Evolutionary conservation across 768 basidiomycete genomes (phyloP), one percentile per base, ranked within the genome.

Genomic region (Floccularia luteovirens): DNA sequence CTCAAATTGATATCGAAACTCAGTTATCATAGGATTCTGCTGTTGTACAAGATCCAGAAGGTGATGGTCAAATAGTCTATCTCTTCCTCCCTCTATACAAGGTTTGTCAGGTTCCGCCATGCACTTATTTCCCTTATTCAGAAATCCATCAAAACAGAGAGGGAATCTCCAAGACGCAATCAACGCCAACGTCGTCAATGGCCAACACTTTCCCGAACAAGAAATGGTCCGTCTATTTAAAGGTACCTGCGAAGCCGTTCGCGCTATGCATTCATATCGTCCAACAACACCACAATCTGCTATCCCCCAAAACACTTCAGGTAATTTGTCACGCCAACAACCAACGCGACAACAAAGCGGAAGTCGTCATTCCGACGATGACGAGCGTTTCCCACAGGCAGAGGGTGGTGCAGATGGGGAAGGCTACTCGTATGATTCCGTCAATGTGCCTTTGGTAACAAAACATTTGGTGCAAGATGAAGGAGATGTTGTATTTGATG

Each of bases 151-250:
- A 25, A 8, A 36, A 12, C 48, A 90, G 88, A 74, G 83, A 39
- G 94, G 90, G 21, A 98, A 97, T 53, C 72, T 99, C 5, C 96
- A 98, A 74, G 92, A 98, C 54, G 79, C 79, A 22, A 97, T 99
- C 46, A 90, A 90, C 52, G 70, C 79, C 28, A 82, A 93, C 54
- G 74, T 85, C 23, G 79, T 90, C 40, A 88, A 90, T 46, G 77
- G 81, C 20, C 77, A 81, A 30, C 81, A 80, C 42, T 90, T 91
- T 56, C 74, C 90, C 1, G 96, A 99, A 60, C 75, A 75, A 48
- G 85, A 91, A 36, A 88, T 98, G 69, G 69, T 97, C 24, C 74
- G 75, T 32, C 71, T 94, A 25, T 98, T 99, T 72, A 87, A 81
- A 48, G 94, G 94, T 6, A 90, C 94, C 7, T 98, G 94, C 60